Evolutionary conservation across 257 asterid species (phyloP).

Genomic region (Euphrasia confusa): DNA sequence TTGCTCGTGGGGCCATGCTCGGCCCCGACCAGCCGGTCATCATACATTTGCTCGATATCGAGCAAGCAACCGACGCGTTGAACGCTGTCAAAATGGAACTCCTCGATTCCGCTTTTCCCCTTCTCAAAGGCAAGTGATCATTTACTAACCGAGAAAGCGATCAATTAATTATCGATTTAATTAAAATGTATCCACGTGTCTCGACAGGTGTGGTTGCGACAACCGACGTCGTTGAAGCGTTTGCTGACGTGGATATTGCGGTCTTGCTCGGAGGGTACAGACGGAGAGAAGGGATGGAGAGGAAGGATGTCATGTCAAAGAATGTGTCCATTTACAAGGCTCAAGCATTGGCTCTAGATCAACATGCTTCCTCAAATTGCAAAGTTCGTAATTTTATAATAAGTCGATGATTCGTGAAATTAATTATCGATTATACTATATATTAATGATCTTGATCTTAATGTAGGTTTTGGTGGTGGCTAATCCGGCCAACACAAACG

Average conservation of each 20-base stretch:
- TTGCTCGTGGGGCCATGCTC: conserved; percentile 74
- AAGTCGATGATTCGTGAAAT: too few species aligned
- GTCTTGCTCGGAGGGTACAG: conserved; percentile 73
- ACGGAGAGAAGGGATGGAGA: conserved; percentile 76
- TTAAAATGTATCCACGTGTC: too few species aligned
- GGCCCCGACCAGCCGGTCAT: conserved; percentile 76
- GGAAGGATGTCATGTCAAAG: conserved; percentile 69
- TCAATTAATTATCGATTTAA: too few species aligned
- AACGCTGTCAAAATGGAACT: conserved; percentile 70
- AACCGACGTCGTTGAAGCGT: conserved; percentile 60
- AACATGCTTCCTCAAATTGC: conserved; percentile 68
- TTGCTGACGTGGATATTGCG: conserved; percentile 55
- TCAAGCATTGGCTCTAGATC: conserved; percentile 72
- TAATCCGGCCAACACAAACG: conserved; percentile 84
- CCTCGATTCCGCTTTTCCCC: conserved; percentile 81
- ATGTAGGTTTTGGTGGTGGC: conserved; percentile 75
- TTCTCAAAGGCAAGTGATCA: conserved; percentile 48
- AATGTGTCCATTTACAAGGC: conserved; percentile 71
- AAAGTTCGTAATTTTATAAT: conserved; percentile 34
- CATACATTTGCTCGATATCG: conserved; percentile 78
- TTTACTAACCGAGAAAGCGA: too few species aligned
- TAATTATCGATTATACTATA: too few species aligned
- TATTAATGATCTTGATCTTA: too few species aligned
- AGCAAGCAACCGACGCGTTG: conserved; percentile 47
- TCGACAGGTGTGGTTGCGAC: conserved; percentile 64